A percentile compares a stretch with the other conserved stretches of the same genome.
phyloP scores from a whole-genome alignment of 345 rosid genomes.

The Citrus reticulata region DNA sequence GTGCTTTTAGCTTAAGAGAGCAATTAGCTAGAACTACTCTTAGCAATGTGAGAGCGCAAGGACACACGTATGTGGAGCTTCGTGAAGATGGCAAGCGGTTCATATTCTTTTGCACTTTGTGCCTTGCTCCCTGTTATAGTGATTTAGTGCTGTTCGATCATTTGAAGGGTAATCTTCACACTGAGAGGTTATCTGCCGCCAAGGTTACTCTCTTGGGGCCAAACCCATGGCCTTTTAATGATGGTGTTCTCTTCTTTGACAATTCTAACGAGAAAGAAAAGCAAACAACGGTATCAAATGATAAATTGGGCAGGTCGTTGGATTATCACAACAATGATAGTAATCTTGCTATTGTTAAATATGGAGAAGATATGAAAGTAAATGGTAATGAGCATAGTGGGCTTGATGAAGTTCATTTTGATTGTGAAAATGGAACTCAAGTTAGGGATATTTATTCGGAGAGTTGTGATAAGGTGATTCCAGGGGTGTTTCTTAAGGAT shows the following conservation, averaged over 20 bases:
- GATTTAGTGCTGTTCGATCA: slow-evolving; percentile 70
- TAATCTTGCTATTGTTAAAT: slow-evolving; percentile 55
- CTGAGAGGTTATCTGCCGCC: slow-evolving; percentile 64
- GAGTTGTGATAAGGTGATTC: slow-evolving; percentile 38
- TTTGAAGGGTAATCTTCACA: slow-evolving; percentile 74
- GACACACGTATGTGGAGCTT: slow-evolving; percentile 73
- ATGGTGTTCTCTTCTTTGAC: slow-evolving; percentile 80
- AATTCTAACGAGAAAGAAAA: slow-evolving; percentile 35
- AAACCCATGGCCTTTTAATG: slow-evolving; percentile 91
- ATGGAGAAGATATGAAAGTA: slow-evolving; percentile 25
- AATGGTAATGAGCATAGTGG: slow-evolving; percentile 13
- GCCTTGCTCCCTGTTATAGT: slow-evolving; percentile 82
- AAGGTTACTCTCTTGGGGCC: slow-evolving; percentile 62
- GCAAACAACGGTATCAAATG: slow-evolving; percentile 16
- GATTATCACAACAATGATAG: slow-evolving; percentile 24
- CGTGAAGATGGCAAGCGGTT: slow-evolving; percentile 74
- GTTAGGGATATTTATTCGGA: slow-evolving; percentile 20
- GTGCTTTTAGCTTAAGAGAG: slow-evolving; percentile 50
- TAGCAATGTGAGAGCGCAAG: slow-evolving; percentile 55
- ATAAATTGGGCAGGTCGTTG: slow-evolving; percentile 20
- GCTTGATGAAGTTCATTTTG: slow-evolving; percentile 12
- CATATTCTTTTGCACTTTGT: slow-evolving; percentile 82
- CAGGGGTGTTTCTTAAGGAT: slow-evolving; percentile 54
- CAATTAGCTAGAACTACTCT: slow-evolving; percentile 68
- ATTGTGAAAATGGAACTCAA: slow-evolving; percentile 8